Evolutionary conservation across 768 basidiomycete genomes (phyloP).

Genomic region (Butyriboletus loyo): DNA sequence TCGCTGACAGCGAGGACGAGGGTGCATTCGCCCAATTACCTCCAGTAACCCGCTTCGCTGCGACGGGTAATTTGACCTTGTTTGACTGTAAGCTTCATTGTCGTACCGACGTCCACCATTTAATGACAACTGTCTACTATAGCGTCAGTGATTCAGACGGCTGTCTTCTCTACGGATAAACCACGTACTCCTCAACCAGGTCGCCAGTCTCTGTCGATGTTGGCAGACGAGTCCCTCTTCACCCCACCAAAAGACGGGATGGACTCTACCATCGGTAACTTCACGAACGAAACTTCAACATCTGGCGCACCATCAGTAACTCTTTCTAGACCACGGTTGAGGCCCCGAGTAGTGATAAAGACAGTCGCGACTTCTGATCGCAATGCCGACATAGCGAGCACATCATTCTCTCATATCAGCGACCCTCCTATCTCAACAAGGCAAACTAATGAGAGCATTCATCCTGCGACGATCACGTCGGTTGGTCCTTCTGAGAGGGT

Average conservation of each 20-base stretch:
- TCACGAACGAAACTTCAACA: conserved; percentile 11
- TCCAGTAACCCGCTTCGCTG: neutral
- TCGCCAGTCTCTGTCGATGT: conserved; percentile 1
- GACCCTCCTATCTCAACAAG: conserved; percentile 13
- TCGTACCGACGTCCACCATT: neutral
- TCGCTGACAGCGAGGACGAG: conserved; percentile 50
- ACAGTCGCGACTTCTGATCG: conserved; percentile 2
- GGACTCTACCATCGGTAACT: conserved; percentile 12
- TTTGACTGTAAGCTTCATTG: conserved; percentile 8
- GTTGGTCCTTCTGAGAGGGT: conserved; percentile 3
- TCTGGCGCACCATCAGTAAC: neutral
- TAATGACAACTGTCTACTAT: neutral
- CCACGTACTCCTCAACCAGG: conserved; percentile 14
- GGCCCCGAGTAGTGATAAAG: conserved; percentile 30
- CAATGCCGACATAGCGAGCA: neutral
- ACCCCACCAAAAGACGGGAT: conserved; percentile 17
- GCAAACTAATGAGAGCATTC: conserved; percentile 22
- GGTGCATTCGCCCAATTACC: conserved; percentile 1
- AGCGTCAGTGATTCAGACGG: conserved; percentile 22
- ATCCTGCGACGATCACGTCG: conserved; percentile 10
- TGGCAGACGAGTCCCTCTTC: conserved; percentile 24
- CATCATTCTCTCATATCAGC: conserved; percentile 23
- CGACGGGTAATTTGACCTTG: neutral
- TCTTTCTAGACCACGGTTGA: conserved; percentile 26
- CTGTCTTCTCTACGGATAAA: conserved; percentile 11